Conservation (phyloP, 1,284 basidiomycete genomes). For the Marasmius tenuissimus region DNA sequence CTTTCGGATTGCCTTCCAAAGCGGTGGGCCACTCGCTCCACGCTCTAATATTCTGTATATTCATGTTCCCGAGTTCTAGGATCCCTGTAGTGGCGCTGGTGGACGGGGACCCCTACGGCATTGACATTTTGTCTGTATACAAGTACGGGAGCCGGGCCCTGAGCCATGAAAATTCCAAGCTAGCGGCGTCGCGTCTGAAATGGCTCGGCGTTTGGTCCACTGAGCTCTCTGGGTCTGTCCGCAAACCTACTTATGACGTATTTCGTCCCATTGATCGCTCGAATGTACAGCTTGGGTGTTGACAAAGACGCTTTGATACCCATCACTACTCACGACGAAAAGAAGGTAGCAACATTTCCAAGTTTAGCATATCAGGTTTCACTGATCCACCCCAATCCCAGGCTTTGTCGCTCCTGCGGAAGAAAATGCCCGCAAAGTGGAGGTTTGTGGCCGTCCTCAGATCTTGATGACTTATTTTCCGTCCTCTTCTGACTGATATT, state of each 20-base stretch:
- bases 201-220: slow-evolving; percentile 81
- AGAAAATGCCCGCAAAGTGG: slow-evolving; percentile 62
- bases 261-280: background rate
- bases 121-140: slow-evolving; percentile 88
- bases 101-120: slow-evolving; percentile 87
- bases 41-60: background rate
- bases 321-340: slow-evolving; percentile 70
- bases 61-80: slow-evolving; percentile 34
- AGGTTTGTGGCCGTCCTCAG: slow-evolving; percentile 47
- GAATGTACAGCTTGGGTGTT: slow-evolving; percentile 52
- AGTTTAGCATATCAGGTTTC: background rate
- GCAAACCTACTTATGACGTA: background rate
- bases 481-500: background rate
- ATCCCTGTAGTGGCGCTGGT: slow-evolving; percentile 78
- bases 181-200: slow-evolving; percentile 65
- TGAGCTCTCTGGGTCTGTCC: slow-evolving; percentile 58
- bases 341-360: slow-evolving; percentile 50
- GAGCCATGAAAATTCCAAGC: slow-evolving; percentile 60
- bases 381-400: slow-evolving; percentile 25
- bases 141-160: slow-evolving; percentile 66
- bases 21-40: slow-evolving; percentile 26
- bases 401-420: slow-evolving; percentile 67
- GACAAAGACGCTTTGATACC: slow-evolving; percentile 64
- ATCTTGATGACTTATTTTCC: background rate
- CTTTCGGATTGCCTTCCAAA: slow-evolving; percentile 66